Percentiles rank a stretch among this genome's conserved stretches.
These are phyloP conservation scores for Adansonia gregorii DNA, from an alignment of 441 rosid species.

Conservation along the genomic window DNA sequence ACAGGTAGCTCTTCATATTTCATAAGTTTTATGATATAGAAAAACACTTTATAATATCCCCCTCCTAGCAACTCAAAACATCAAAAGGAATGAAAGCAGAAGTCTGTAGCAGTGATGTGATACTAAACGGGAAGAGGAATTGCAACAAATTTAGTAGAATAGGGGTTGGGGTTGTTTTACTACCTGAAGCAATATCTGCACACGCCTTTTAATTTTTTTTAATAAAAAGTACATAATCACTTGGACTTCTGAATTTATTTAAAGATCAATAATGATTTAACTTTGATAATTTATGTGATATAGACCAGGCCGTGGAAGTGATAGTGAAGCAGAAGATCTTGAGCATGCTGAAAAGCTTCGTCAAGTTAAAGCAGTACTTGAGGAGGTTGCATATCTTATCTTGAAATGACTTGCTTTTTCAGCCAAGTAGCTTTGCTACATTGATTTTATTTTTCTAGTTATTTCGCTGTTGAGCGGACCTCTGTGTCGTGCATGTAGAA, in stretches of 20 bases:
- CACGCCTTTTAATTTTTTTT: not conserved
- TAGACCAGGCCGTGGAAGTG: slow-evolving; percentile 91
- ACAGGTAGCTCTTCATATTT: slow-evolving; percentile 58
- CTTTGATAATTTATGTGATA: slow-evolving; percentile 18
- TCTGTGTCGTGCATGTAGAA: not conserved
- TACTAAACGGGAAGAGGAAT: not conserved
- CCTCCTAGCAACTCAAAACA: not conserved
- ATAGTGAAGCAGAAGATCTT: slow-evolving; percentile 97
- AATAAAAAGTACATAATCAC: not conserved
- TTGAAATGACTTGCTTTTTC: not conserved
- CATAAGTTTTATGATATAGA: not conserved
- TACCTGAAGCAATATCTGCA: not conserved
- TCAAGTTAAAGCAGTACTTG: slow-evolving; percentile 99
- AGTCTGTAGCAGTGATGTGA: slow-evolving; percentile 1
- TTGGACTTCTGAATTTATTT: slow-evolving; percentile 12
- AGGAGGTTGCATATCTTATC: slow-evolving; percentile 67
- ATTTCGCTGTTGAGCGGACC: not conserved
- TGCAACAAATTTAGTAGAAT: slow-evolving; percentile 14
- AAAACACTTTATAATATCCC: slow-evolving; percentile 4
- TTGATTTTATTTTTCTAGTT: slow-evolving; percentile 4
- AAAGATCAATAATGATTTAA: not conserved
- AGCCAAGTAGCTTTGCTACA: not conserved
- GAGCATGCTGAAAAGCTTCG: slow-evolving; percentile 99
- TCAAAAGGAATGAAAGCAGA: not conserved
- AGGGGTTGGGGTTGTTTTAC: not conserved